Base-by-base conservation (phyloP, 1,284 basidiomycete species). In the Ceraceosorus guamensis region DNA sequence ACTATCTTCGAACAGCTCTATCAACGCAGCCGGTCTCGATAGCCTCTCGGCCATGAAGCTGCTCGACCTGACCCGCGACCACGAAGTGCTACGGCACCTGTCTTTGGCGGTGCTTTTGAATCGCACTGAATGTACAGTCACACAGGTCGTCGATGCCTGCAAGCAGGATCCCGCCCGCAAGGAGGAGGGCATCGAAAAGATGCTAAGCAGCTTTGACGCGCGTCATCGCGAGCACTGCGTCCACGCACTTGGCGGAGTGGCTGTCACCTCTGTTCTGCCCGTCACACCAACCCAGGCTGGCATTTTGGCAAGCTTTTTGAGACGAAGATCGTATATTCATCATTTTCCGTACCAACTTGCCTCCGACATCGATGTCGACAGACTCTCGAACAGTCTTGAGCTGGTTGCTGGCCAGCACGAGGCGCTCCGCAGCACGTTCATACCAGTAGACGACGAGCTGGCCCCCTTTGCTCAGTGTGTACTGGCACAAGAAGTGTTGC, bases 261-360 rank as follows among this genome's bases (percentile, higher is more conserved):
- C 10, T 10, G 35, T 49, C 11, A 34, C 32, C 14, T 8, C 14
- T 8, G 24, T 56, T 6, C 33, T 53, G 6, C 58, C 58, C 4
- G 54, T 53, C 3, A 60, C 58, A 41, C 53, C 58, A 14, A 60
- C 58, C n/a, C 58, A 60, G 18, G 55, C 58, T 33, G 58, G 58
- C 30, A 60, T 60, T 46, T 47, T 60, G 7, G 55, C 58, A 6
- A 56, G 50, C 48, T 60, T 60, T 16, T 48, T 60, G 30, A 6
- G 3, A 18, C 39, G n/a, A 14, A 43, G 35, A 24, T 30, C 54
- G 2, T 53, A 53, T 46, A 30, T 53, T 34, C 45, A 53, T 14
- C 52, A 53, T 24, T 48, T 41, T 5, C 13, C 10, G 13, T 53
- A 53, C 45, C 44, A 16, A 14, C 7, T 53, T 8, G 18, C 7